Evolutionary conservation across 2,329 filamentous ascomycete species (phyloP).

Genomic region (Fusarium proliferatum): DNA sequence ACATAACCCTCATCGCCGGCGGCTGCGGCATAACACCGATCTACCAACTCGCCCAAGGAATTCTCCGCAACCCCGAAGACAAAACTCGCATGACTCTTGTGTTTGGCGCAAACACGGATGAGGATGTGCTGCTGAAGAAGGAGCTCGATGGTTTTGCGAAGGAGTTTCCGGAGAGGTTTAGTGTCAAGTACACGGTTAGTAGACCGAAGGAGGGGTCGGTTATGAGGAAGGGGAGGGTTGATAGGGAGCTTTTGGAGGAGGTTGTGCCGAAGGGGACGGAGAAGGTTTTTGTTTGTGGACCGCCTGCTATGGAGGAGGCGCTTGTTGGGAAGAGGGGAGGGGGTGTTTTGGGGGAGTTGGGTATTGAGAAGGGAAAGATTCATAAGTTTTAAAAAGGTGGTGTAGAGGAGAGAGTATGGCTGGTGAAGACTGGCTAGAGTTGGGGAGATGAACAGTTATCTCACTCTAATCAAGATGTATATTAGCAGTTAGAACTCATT

Average conservation of each 20-base stretch:
- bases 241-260: constrained; percentile 64
- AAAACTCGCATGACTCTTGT: constrained; percentile 72
- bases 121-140: constrained; percentile 66
- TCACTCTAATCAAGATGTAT: background rate
- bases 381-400: constrained; percentile 62
- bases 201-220: constrained; percentile 54
- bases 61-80: constrained; percentile 70
- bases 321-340: constrained; percentile 59
- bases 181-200: constrained; percentile 68
- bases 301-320: constrained; percentile 72
- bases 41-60: constrained; percentile 71
- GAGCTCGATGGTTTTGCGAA: constrained; percentile 67
- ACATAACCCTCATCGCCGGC: constrained; percentile 75
- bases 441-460: background rate
- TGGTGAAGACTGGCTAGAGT: accelerated
- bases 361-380: constrained; percentile 67
- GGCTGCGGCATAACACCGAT: constrained; percentile 79
- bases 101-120: constrained; percentile 73
- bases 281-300: constrained; percentile 77
- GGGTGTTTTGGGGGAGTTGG: constrained; percentile 67
- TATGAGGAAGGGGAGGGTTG: constrained; percentile 67
- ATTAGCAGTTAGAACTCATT: background rate
- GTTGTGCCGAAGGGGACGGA: constrained; percentile 51
- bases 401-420: accelerated
- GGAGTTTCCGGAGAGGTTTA: constrained; percentile 66